Evolutionary conservation across 208 protist species (phyloP).

Genomic region (Angomonas desouzai): DNA sequence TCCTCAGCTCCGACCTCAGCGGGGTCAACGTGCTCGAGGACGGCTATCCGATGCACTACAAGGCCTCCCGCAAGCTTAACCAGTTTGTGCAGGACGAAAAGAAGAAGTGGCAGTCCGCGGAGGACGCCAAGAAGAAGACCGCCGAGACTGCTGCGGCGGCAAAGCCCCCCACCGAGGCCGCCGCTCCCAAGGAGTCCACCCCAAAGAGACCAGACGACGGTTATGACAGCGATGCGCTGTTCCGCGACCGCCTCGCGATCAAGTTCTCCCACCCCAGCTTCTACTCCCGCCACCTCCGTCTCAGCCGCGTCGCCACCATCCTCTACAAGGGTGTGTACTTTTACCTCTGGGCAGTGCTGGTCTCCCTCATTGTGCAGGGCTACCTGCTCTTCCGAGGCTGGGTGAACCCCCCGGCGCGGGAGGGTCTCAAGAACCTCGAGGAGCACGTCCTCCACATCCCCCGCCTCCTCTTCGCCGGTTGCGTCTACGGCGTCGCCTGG

Average conservation of each 20-base stretch:
- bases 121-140: slow-evolving; percentile 30
- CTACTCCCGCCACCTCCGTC: slow-evolving; percentile 57
- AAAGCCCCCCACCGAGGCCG: slow-evolving; percentile 13
- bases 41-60: slow-evolving; percentile 85
- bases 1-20: slow-evolving; percentile 59
- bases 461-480: slow-evolving; percentile 59
- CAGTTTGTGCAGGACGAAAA: slow-evolving; percentile 59
- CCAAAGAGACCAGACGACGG: slow-evolving; percentile 8
- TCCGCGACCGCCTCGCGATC: slow-evolving; percentile 78
- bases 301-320: slow-evolving; percentile 50
- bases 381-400: slow-evolving; percentile 81
- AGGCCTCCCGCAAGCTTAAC: slow-evolving; percentile 69
- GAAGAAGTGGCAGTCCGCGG: slow-evolving; percentile 34
- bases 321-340: slow-evolving; percentile 82
- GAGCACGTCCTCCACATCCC: slow-evolving; percentile 80
- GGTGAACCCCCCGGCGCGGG: slow-evolving; percentile 79
- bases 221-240: slow-evolving; percentile 70
- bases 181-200: slow-evolving; percentile 9
- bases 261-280: slow-evolving; percentile 81
- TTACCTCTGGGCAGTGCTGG: slow-evolving; percentile 74
- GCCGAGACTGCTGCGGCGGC: slow-evolving; percentile 23
- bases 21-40: slow-evolving; percentile 82
- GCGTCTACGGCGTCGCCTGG: slow-evolving; percentile 56
- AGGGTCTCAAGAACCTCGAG: slow-evolving; percentile 75
- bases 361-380: slow-evolving; percentile 73